These are phyloP conservation scores for Nicotiana noctiflora DNA, from an alignment of 257 asterid genomes.

Conservation along the genomic window DNA sequence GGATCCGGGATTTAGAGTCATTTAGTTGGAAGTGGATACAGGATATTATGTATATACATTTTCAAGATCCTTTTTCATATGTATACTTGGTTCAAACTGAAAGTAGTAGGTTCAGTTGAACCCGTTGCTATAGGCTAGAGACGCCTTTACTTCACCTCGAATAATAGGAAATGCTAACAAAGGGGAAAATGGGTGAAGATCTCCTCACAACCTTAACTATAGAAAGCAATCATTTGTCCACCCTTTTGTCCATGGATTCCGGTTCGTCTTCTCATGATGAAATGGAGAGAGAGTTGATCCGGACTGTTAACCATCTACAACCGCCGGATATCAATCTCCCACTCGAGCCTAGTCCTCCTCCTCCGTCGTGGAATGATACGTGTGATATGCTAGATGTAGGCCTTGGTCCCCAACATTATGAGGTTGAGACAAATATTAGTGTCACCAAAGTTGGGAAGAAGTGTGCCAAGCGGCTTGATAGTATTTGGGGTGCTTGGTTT, in stretches of 20 bases:
- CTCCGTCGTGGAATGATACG: slow-evolving; percentile 27
- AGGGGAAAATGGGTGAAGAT: slow-evolving; percentile 39
- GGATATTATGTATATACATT: neutral
- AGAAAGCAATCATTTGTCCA: slow-evolving; percentile 40
- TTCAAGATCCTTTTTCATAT: neutral
- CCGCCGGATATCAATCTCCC: slow-evolving; percentile 47
- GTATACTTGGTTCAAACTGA: neutral
- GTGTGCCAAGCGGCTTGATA: slow-evolving; percentile 41
- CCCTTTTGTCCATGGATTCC: slow-evolving; percentile 42
- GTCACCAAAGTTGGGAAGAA: slow-evolving; percentile 36
- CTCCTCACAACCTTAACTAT: slow-evolving; percentile 37
- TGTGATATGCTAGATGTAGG: slow-evolving; percentile 35
- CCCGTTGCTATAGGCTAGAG: neutral
- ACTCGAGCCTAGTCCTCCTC: slow-evolving; percentile 39
- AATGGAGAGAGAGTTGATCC: slow-evolving; percentile 34
- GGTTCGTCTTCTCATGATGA: slow-evolving; percentile 37
- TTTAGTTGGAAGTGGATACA: neutral
- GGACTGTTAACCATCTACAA: slow-evolving; percentile 33
- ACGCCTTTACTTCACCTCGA: neutral
- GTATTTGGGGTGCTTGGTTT: slow-evolving; percentile 52
- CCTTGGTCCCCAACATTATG: slow-evolving; percentile 36
- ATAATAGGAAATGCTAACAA: slow-evolving; percentile 25
- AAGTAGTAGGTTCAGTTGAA: neutral
- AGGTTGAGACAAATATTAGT: slow-evolving; percentile 24
- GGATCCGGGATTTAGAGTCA: neutral